Conservation (phyloP, 768 basidiomycete genomes). For the Agrocybe chaxingu region DNA sequence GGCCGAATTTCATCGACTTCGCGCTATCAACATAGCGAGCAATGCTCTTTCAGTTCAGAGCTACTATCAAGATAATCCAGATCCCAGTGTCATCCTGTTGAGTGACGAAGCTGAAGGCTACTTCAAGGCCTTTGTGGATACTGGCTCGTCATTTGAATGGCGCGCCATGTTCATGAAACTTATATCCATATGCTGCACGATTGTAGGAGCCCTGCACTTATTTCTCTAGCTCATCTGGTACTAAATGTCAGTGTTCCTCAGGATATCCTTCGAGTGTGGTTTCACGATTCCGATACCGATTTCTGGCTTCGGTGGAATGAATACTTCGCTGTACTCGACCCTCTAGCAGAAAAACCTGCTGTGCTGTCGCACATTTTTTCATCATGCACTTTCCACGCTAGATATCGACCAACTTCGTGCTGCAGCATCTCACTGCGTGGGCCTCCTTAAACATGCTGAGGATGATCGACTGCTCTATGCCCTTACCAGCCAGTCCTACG, state of each 20-base stretch:
- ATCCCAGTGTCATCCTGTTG: conserved; percentile 6
- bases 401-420: conserved; percentile 13
- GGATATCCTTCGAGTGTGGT: conserved; percentile 35
- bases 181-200: conserved; percentile 22
- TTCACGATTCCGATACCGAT: conserved; percentile 24
- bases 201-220: conserved; percentile 19
- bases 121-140: conserved; percentile 15
- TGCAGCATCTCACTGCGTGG: too few relatives aligned
- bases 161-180: conserved; percentile 31
- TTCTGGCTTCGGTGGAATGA: conserved; percentile 38
- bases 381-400: conserved; percentile 13
- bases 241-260: conserved; percentile 6
- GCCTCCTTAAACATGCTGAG: conserved; percentile 14
- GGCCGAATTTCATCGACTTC: conserved; percentile 33
- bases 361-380: conserved; percentile 14
- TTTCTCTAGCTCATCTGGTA: neutral
- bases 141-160: conserved; percentile 8
- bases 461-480: neutral
- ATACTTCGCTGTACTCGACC: conserved; percentile 29
- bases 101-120: conserved; percentile 16
- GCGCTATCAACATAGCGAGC: conserved; percentile 21
- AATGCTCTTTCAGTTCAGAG: conserved; percentile 24
- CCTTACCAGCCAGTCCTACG: too few relatives aligned
- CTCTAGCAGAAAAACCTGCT: conserved; percentile 15
- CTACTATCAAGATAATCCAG: conserved; percentile 17